phyloP scores from a whole-genome alignment of 176 grass and related monocot species.

The Olyra latifolia region DNA sequence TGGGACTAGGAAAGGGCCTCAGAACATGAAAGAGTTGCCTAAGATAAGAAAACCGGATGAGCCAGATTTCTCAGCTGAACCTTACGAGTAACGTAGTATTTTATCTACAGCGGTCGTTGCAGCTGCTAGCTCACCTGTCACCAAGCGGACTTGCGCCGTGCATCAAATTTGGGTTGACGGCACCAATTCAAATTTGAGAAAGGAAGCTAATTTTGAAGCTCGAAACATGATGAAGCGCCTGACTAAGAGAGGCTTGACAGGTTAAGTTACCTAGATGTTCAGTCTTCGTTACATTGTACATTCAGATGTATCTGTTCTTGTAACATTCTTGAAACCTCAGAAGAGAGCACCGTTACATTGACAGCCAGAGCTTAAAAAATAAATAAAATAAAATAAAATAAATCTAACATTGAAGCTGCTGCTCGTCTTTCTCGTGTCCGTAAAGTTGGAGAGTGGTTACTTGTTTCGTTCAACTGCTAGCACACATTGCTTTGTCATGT shows the following conservation, averaged over 20 bases:
- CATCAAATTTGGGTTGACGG: neutral
- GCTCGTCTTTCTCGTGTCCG: neutral
- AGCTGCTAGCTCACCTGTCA: constrained; percentile 4
- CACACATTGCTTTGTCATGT: neutral
- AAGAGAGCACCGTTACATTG: neutral
- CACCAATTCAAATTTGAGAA: constrained; percentile 1
- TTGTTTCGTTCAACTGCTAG: neutral
- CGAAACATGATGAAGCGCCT: neutral
- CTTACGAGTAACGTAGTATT: constrained; percentile 43
- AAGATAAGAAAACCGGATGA: constrained; percentile 85
- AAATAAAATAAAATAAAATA: neutral
- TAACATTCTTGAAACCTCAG: constrained; percentile 9
- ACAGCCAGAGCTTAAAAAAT: neutral
- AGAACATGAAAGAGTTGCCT: constrained; percentile 56
- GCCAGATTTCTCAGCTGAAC: constrained; percentile 84
- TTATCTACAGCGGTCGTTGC: neutral
- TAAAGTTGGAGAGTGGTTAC: neutral
- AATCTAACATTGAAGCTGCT: neutral
- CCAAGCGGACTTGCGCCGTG: neutral
- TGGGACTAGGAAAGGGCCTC: constrained; percentile 65
- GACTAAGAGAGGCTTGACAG: neutral
- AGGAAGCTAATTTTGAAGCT: neutral
- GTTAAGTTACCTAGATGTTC: constrained; percentile 18
- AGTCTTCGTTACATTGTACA: constrained; percentile 27
- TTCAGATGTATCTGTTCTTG: constrained; percentile 6